A percentile compares a stretch with the other conserved stretches of the same genome.
These are phyloP conservation scores for Pythium diclinum DNA, from an alignment of 352 stramenopile genomes.

Conservation along the genomic window DNA sequence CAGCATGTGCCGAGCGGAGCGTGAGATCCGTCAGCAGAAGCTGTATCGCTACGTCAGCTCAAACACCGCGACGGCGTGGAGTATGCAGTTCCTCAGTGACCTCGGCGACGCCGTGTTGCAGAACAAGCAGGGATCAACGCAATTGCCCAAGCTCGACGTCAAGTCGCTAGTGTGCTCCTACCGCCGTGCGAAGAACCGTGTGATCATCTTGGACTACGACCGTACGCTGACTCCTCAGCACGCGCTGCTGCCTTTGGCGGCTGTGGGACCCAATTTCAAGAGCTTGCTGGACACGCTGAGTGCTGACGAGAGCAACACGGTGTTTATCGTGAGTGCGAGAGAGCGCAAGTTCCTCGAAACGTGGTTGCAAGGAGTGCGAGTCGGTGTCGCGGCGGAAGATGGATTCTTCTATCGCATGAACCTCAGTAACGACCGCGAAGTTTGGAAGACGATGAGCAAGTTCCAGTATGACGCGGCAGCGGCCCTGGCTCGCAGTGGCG, in stretches of 20 bases:
- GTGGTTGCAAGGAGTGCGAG: constrained; percentile 73
- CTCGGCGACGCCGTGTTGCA: constrained; percentile 59
- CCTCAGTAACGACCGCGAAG: constrained; percentile 58
- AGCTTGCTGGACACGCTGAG: constrained; percentile 65
- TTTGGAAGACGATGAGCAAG: constrained; percentile 85
- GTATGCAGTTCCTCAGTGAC: constrained; percentile 75
- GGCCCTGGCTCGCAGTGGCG: constrained; percentile 7
- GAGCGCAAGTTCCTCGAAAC: constrained; percentile 89
- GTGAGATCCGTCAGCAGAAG: constrained; percentile 88
- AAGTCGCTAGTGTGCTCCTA: constrained; percentile 65
- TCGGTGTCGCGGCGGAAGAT: constrained; percentile 73
- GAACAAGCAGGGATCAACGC: constrained; percentile 45
- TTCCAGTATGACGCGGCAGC: constrained; percentile 69
- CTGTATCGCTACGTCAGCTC: constrained; percentile 86
- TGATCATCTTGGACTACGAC: constrained; percentile 90
- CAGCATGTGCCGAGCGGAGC: constrained; percentile 77
- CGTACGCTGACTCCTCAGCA: constrained; percentile 77
- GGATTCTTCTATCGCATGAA: constrained; percentile 84
- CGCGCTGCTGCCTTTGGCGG: constrained; percentile 73
- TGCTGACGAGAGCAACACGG: constrained; percentile 62
- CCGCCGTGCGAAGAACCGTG: constrained; percentile 59
- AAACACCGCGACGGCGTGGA: constrained; percentile 84
- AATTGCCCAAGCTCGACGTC: constrained; percentile 60
- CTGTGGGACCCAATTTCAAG: constrained; percentile 76
- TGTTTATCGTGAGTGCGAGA: constrained; percentile 73